Evolutionary conservation across 2,329 filamentous ascomycete species (phyloP).

Genomic region (Penicillium sp.): DNA sequence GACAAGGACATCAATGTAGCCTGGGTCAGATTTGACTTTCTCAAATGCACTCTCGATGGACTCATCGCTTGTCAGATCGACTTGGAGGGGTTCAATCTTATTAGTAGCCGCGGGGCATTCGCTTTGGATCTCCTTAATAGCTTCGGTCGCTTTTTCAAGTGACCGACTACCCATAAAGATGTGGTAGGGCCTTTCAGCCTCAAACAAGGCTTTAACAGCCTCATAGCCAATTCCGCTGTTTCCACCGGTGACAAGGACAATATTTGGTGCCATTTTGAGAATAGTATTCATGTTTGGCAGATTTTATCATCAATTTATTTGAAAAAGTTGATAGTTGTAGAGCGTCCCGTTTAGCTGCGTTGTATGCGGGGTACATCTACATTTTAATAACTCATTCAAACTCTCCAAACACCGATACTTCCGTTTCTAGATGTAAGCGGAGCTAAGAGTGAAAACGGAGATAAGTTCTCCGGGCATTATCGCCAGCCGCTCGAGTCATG

Average conservation of each 20-base stretch:
- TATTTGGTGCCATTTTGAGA: constrained; percentile 3
- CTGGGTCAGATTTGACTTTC: not conserved
- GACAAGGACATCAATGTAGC: constrained; percentile 5
- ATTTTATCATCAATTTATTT: too few relatives aligned
- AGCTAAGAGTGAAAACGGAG: not conserved
- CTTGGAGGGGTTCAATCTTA: constrained; percentile 6
- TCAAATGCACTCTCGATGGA: constrained; percentile 10
- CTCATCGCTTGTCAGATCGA: constrained; percentile 12
- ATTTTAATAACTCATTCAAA: not conserved
- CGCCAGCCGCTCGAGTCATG: not conserved
- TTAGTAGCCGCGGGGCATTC: constrained; percentile 3
- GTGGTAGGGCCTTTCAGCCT: constrained; percentile 6
- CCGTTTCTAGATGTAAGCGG: not conserved
- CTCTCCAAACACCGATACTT: constrained; percentile 10
- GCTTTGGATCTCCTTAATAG: not conserved
- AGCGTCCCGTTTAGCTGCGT: not conserved
- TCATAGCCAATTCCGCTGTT: constrained; percentile 16
- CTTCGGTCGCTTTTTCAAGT: constrained; percentile 3
- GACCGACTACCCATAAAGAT: constrained; percentile 12
- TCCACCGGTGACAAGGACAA: constrained; percentile 11
- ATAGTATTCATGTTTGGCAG: not conserved
- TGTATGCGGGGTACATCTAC: not conserved
- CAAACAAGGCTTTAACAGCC: constrained; percentile 13
- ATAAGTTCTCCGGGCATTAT: not conserved
- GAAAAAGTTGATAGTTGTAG: too few relatives aligned